Conservation (phyloP, 2,329 filamentous ascomycete species). For the Escovopsis sp. region DNA sequence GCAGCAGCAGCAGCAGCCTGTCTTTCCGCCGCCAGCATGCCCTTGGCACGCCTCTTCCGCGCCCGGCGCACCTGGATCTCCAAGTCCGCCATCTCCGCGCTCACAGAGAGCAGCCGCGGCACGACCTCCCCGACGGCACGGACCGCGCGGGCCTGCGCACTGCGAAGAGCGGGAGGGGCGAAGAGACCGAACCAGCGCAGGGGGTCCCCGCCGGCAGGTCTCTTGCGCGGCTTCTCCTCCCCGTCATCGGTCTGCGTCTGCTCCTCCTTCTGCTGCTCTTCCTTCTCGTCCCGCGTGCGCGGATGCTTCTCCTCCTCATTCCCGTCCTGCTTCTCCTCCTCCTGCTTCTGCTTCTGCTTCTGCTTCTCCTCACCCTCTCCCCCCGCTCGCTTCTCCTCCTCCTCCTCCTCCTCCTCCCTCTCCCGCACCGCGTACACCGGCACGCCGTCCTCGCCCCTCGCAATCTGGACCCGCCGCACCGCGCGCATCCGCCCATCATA, state of each 20-base stretch:
- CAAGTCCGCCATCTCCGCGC: conserved; percentile 44
- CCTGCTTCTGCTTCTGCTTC: neutral
- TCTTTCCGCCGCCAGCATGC: conserved; percentile 21
- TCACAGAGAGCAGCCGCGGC: conserved; percentile 40
- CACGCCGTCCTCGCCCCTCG: conserved; percentile 1
- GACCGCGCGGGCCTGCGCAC: conserved; percentile 45
- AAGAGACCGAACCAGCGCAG: conserved; percentile 42
- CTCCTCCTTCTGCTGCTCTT: conserved; percentile 4
- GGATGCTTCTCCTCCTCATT: neutral
- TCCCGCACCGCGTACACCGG: conserved; percentile 10
- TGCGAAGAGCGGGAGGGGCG: conserved; percentile 35
- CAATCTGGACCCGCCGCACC: conserved; percentile 24
- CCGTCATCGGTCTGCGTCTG: neutral
- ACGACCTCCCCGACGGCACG: conserved; percentile 42
- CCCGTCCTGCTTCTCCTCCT: conserved; percentile 1
- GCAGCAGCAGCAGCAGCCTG: conserved; percentile 4
- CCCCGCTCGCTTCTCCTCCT: too few relatives aligned
- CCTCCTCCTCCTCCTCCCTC: conserved; percentile 2
- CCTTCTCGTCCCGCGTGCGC: neutral
- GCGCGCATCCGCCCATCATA: conserved; percentile 66
- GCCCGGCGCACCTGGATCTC: conserved; percentile 55
- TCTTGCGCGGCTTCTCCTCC: conserved; percentile 8
- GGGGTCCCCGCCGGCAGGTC: conserved; percentile 23
- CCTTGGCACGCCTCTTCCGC: conserved; percentile 39
- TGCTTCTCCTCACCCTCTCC: neutral